phyloP scores from a whole-genome alignment of 192 early-diverging fungal genomes.

The Linnemannia zychae region DNA sequence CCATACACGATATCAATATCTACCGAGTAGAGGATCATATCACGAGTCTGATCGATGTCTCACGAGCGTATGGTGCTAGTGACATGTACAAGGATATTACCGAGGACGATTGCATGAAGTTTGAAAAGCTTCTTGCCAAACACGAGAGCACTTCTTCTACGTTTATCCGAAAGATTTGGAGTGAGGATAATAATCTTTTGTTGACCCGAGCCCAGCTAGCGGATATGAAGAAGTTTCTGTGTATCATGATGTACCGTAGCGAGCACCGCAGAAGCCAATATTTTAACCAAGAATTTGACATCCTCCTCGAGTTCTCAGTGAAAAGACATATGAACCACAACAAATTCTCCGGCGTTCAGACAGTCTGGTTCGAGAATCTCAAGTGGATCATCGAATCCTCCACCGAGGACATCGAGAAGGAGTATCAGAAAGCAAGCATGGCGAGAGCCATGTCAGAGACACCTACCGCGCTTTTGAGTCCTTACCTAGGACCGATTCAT shows the following conservation, averaged over 20 bases:
- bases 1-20: conserved; percentile 27
- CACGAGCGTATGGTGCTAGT: conserved; percentile 30
- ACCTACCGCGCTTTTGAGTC: background rate
- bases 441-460: background rate
- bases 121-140: conserved; percentile 39
- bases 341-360: conserved; percentile 17
- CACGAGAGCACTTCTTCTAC: conserved; percentile 29
- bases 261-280: conserved; percentile 37
- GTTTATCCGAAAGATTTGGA: conserved; percentile 30
- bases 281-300: conserved; percentile 23
- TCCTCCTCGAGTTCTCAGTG: background rate
- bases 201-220: conserved; percentile 24
- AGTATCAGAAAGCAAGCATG: background rate
- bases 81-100: conserved; percentile 47
- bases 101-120: conserved; percentile 35
- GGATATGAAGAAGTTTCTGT: conserved; percentile 37
- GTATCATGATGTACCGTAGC: conserved; percentile 42
- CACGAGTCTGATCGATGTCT: conserved; percentile 2
- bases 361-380: conserved; percentile 52
- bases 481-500: conserved; percentile 24
- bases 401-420: conserved; percentile 18
- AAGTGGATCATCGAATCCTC: conserved; percentile 40
- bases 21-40: conserved; percentile 22
- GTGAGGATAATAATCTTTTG: conserved; percentile 2
- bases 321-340: conserved; percentile 24